Evolutionary conservation across 257 asterid genomes (phyloP).

Genomic region (Cinchona pubescens): DNA sequence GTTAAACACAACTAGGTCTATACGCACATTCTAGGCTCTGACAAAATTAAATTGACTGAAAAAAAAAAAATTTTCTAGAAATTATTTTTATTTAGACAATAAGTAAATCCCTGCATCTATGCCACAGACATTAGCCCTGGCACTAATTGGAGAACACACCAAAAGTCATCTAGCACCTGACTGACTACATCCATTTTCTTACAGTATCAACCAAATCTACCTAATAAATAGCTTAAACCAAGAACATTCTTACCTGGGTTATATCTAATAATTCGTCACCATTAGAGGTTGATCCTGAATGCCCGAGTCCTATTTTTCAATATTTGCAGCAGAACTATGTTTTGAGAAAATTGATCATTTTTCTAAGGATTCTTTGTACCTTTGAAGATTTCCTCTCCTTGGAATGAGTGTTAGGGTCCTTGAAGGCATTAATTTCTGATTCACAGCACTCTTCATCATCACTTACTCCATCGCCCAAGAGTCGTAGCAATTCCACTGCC

Average conservation of each 20-base stretch:
- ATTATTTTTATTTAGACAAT: no score
- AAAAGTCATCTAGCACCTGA: neutral
- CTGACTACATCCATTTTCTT: neutral
- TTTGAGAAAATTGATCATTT: conserved; percentile 35
- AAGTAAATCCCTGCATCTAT: neutral
- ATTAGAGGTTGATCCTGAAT: neutral
- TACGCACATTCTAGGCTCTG: no score
- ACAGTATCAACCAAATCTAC: neutral
- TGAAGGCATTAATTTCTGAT: conserved; percentile 17
- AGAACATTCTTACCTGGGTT: neutral
- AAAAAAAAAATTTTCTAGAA: no score
- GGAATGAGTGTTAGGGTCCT: conserved; percentile 15
- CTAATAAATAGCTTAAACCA: conserved; percentile 5
- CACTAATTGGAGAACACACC: neutral
- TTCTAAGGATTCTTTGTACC: conserved; percentile 39
- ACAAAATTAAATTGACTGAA: no score
- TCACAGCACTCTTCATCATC: conserved; percentile 27
- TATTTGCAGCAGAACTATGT: conserved; percentile 25
- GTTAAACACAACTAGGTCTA: neutral
- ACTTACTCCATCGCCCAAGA: conserved; percentile 43
- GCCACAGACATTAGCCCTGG: neutral
- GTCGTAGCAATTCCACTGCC: conserved; percentile 67
- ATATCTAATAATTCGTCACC: neutral
- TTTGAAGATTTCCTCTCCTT: conserved; percentile 33
- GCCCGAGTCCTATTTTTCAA: conserved; percentile 23